Conservation (phyloP, 2,329 filamentous ascomycete genomes). For the Xylaria sp. region DNA sequence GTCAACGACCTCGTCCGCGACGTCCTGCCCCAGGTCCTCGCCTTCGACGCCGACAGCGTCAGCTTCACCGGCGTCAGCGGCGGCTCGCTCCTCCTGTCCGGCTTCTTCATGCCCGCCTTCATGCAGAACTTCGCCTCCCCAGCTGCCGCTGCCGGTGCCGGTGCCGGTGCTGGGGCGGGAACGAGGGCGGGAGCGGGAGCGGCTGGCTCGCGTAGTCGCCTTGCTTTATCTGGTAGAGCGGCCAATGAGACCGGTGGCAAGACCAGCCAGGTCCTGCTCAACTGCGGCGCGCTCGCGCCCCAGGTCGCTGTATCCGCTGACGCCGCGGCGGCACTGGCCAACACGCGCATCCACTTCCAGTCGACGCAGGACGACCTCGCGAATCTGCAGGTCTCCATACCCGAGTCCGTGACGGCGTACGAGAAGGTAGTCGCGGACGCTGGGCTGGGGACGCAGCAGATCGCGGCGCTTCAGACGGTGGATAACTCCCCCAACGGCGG, state of each 20-base stretch:
- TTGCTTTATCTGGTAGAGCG: neutral
- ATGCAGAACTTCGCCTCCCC: constrained; percentile 51
- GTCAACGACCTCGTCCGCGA: constrained; percentile 57
- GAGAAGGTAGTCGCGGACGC: constrained; percentile 52
- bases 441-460: constrained; percentile 50
- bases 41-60: constrained; percentile 57
- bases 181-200: too few relatives aligned
- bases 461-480: constrained; percentile 60
- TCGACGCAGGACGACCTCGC: constrained; percentile 57
- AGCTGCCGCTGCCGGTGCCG: neutral
- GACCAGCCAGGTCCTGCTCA: constrained; percentile 55
- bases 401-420: constrained; percentile 55
- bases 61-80: constrained; percentile 65
- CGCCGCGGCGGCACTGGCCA: constrained; percentile 47
- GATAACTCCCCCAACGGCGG: constrained; percentile 61
- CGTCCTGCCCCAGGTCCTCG: constrained; percentile 57
- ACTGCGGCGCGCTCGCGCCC: constrained; percentile 60
- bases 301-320: constrained; percentile 56
- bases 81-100: constrained; percentile 57
- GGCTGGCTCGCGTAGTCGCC: neutral
- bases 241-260: neutral
- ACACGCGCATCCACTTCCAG: constrained; percentile 62
- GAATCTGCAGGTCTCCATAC: constrained; percentile 56
- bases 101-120: constrained; percentile 63
- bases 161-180: neutral